Evolutionary conservation across 2,329 filamentous ascomycete genomes (phyloP).

Genomic region (Herpotrichia juniperi): DNA sequence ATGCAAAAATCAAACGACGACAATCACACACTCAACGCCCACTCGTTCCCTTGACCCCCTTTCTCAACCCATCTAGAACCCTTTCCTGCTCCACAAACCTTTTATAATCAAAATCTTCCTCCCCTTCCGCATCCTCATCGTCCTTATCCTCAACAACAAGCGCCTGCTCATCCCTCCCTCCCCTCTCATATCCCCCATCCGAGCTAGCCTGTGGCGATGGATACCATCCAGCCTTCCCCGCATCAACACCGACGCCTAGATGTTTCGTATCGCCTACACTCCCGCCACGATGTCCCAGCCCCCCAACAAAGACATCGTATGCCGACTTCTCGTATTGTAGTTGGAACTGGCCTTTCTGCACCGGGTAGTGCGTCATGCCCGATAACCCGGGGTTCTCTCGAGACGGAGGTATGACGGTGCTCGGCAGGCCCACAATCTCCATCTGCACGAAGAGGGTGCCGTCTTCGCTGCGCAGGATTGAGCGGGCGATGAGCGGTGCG

Average conservation of each 20-base stretch:
- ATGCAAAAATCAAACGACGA: background rate
- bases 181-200: background rate
- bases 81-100: background rate
- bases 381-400: background rate
- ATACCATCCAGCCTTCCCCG: background rate
- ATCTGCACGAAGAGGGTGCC: constrained; percentile 17
- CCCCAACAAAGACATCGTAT: background rate
- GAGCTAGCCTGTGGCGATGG: background rate
- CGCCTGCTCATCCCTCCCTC: background rate
- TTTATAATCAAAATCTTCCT: background rate
- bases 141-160: background rate
- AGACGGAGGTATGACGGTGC: background rate
- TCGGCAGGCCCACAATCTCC: constrained; percentile 14
- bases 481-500: constrained; percentile 4
- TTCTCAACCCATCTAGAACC: constrained; percentile 1
- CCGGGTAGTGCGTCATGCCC: too few relatives aligned
- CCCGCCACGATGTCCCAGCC: background rate
- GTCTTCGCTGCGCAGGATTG: constrained; percentile 10
- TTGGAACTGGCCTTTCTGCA: too few relatives aligned
- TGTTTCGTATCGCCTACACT: too few relatives aligned
- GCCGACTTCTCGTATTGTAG: background rate
- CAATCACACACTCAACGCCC: background rate
- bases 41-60: background rate
- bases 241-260: too few relatives aligned
- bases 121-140: constrained; percentile 1